Conservation (phyloP, 169 alveolate species). For the Cryptosporidium sp. region DNA sequence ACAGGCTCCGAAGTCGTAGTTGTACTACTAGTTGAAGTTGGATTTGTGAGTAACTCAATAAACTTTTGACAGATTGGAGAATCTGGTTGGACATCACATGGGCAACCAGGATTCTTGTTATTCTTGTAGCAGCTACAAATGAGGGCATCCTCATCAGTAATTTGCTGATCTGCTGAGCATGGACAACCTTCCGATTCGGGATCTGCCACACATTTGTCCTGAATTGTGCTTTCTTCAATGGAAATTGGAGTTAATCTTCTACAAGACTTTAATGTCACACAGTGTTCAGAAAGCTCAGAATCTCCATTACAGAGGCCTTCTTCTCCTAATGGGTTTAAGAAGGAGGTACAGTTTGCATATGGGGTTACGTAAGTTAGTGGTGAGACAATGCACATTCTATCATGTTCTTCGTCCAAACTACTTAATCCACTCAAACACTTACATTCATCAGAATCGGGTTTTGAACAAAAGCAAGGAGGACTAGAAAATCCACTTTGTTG, state of each 20-base stretch:
- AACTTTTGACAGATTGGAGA: conserved; percentile 54
- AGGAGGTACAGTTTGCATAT: conserved; percentile 71
- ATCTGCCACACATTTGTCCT: conserved; percentile 36
- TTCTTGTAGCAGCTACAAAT: conserved; percentile 69
- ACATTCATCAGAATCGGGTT: conserved; percentile 60
- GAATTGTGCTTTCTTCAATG: conserved; percentile 48
- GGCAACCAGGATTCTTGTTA: conserved; percentile 68
- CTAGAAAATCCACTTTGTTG: conserved; percentile 72
- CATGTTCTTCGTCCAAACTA: conserved; percentile 73
- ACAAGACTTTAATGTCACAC: conserved; percentile 48
- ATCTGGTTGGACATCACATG: conserved; percentile 53
- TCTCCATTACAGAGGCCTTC: conserved; percentile 61
- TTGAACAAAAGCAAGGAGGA: conserved; percentile 70
- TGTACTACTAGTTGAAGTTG: conserved; percentile 19
- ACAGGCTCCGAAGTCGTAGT: conserved; percentile 8
- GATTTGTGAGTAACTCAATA: neutral
- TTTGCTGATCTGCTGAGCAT: conserved; percentile 54
- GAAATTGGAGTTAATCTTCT: conserved; percentile 72
- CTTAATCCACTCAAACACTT: conserved; percentile 68
- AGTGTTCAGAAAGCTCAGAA: conserved; percentile 39
- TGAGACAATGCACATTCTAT: conserved; percentile 74
- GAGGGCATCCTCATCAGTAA: conserved; percentile 72
- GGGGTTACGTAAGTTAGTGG: conserved; percentile 69
- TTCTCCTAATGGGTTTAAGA: conserved; percentile 67
- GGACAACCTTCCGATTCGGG: conserved; percentile 73